Evolutionary conservation across 2,329 filamentous ascomycete species (phyloP).

Genomic region (Cercospora berteroae): DNA sequence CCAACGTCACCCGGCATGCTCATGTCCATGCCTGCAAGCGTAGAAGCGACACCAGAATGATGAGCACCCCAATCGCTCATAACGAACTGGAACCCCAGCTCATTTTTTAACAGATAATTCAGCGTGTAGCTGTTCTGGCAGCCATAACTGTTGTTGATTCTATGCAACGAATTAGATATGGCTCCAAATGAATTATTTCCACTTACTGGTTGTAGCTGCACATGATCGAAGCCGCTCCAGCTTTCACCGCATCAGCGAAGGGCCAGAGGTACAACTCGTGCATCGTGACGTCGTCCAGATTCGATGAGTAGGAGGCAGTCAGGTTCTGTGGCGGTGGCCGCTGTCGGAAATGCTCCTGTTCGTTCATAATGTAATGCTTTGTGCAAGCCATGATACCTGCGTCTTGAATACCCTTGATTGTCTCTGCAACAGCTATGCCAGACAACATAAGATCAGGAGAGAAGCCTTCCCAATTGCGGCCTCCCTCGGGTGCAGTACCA

Average conservation of each 20-base stretch:
- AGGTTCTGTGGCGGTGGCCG: slow-evolving; percentile 6
- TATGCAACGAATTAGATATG: neutral
- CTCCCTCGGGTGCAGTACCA: slow-evolving; percentile 34
- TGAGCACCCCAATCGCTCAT: slow-evolving; percentile 68
- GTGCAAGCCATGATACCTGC: slow-evolving; percentile 72
- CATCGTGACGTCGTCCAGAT: slow-evolving; percentile 63
- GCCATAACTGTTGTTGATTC: slow-evolving; percentile 52
- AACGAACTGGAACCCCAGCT: slow-evolving; percentile 45
- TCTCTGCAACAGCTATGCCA: slow-evolving; percentile 68
- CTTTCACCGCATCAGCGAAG: slow-evolving; percentile 52
- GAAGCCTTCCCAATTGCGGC: slow-evolving; percentile 66
- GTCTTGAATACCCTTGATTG: slow-evolving; percentile 66
- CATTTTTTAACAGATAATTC: slow-evolving; percentile 64
- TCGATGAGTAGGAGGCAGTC: slow-evolving; percentile 46
- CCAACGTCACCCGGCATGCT: slow-evolving; percentile 75
- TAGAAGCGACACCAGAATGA: slow-evolving; percentile 64
- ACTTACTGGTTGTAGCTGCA: slow-evolving; percentile 53
- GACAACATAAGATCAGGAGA: slow-evolving; percentile 73
- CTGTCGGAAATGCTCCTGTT: slow-evolving; percentile 64
- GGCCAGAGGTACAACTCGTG: slow-evolving; percentile 43
- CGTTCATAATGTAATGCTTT: slow-evolving; percentile 71
- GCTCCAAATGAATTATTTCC: neutral
- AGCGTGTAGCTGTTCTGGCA: slow-evolving; percentile 63
- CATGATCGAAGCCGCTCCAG: slow-evolving; percentile 53
- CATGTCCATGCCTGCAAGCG: slow-evolving; percentile 67